Percentiles rank a stretch among this genome's conserved stretches.
Evolutionary conservation across 2,329 filamentous ascomycete genomes (phyloP).

Genomic region (Diaporthe citriasiana): DNA sequence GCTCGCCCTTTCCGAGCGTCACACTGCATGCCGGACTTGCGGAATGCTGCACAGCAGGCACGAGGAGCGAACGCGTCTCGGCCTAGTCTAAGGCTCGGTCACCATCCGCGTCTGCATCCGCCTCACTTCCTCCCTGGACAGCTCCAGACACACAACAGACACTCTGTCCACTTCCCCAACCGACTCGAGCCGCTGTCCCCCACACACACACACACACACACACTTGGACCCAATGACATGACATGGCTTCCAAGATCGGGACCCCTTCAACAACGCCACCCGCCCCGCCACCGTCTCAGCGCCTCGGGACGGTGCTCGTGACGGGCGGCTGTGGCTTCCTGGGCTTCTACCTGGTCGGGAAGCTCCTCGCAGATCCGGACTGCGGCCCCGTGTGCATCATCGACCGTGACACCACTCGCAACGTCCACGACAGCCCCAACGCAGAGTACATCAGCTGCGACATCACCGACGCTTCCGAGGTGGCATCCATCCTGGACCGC

Average conservation of each 20-base stretch:
- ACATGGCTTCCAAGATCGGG: not conserved
- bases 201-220: not conserved
- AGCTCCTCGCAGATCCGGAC: conserved; percentile 46
- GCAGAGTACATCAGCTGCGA: conserved; percentile 48
- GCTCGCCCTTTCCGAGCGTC: conserved; percentile 28
- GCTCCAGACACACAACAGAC: not conserved
- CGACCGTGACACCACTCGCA: conserved; percentile 47
- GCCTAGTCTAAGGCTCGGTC: conserved; percentile 19
- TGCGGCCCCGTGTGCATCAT: conserved; percentile 48
- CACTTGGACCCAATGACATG: conserved; percentile 9
- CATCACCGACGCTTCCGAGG: conserved; percentile 45
- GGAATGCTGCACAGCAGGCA: conserved; percentile 23
- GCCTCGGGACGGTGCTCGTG: conserved; percentile 46
- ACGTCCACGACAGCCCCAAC: conserved; percentile 44
- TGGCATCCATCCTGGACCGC: conserved; percentile 45
- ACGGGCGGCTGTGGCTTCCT: conserved; percentile 54
- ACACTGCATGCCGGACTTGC: conserved; percentile 22
- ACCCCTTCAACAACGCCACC: not conserved
- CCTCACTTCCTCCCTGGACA: not conserved
- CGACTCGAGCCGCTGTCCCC: not conserved
- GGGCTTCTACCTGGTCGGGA: conserved; percentile 50
- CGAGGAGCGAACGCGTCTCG: conserved; percentile 33
- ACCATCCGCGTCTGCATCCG: not conserved
- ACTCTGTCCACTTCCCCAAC: not conserved
- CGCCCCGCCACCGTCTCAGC: conserved; percentile 10